phyloP scores from a whole-genome alignment of 1,284 basidiomycete genomes.

The Singerocomus inundabilis region DNA sequence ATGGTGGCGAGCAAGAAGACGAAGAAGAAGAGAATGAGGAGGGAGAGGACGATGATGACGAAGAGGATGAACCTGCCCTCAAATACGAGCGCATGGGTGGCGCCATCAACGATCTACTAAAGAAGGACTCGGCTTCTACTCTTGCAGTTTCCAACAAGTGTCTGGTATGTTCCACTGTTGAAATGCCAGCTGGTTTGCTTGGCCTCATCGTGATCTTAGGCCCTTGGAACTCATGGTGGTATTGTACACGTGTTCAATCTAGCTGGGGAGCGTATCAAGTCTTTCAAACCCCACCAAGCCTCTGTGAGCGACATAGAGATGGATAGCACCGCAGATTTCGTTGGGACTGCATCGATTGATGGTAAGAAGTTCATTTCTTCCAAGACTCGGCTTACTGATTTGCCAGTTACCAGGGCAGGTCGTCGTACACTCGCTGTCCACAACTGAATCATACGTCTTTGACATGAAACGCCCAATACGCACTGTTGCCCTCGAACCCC shows the following conservation, averaged over 20 bases:
- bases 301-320: conserved; percentile 85
- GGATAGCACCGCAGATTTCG: conserved; percentile 85
- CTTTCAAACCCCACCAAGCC: conserved; percentile 91
- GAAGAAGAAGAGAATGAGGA: conserved; percentile 37
- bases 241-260: conserved; percentile 87
- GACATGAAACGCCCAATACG: conserved; percentile 94
- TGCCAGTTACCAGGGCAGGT: conserved; percentile 68
- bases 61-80: conserved; percentile 81
- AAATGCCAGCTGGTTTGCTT: conserved; percentile 3
- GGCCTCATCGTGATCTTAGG: conserved; percentile 43
- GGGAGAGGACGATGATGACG: conserved; percentile 56
- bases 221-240: conserved; percentile 88
- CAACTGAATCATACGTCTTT: conserved; percentile 82
- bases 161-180: conserved; percentile 51
- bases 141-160: conserved; percentile 75
- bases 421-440: conserved; percentile 82
- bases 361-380: conserved; percentile 51
- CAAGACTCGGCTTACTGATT: conserved; percentile 10
- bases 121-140: conserved; percentile 85
- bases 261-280: conserved; percentile 81
- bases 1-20: conserved; percentile 28
- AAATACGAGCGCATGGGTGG: conserved; percentile 88
- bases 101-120: conserved; percentile 74
- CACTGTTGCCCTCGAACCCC: conserved; percentile 87
- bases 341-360: conserved; percentile 93